A percentile compares a stretch with the other conserved stretches of the same genome.
phyloP scores from a whole-genome alignment of 257 asterid genomes.

The Solanum bulbocastanum region DNA sequence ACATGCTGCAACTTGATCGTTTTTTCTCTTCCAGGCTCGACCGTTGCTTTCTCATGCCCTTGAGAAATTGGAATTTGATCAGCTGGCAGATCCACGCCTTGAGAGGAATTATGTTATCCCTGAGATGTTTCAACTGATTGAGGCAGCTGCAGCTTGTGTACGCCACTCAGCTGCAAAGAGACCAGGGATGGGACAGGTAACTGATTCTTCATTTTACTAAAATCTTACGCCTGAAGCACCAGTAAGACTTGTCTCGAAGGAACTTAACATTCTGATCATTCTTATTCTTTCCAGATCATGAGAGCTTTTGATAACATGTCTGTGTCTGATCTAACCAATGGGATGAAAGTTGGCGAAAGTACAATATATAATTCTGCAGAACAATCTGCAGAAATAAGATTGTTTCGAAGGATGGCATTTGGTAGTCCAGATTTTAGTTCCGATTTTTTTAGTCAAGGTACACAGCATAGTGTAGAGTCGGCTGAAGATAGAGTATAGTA shows the following conservation, averaged over 20 bases:
- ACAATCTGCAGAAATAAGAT: constrained; percentile 79
- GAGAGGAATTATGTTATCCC: constrained; percentile 38
- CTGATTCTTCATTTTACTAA: background rate
- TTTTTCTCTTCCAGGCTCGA: constrained; percentile 60
- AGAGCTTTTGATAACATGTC: constrained; percentile 75
- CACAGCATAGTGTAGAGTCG: constrained; percentile 24
- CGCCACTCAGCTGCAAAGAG: constrained; percentile 82
- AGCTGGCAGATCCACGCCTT: constrained; percentile 69
- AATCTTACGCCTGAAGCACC: background rate
- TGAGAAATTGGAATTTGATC: constrained; percentile 46
- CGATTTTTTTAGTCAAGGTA: constrained; percentile 52
- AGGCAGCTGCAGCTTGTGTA: constrained; percentile 94
- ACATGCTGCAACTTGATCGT: background rate
- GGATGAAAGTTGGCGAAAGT: constrained; percentile 90
- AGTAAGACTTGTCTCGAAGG: background rate
- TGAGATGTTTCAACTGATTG: constrained; percentile 64
- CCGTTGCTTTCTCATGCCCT: constrained; percentile 66
- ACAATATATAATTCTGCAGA: constrained; percentile 57
- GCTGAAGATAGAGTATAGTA: constrained; percentile 4
- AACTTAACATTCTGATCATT: background rate
- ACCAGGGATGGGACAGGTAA: constrained; percentile 94
- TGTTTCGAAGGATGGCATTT: constrained; percentile 82
- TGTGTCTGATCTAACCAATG: constrained; percentile 61
- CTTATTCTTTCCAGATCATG: constrained; percentile 40
- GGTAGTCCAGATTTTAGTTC: constrained; percentile 65